Percentiles rank a stretch among this genome's conserved stretches.
These are phyloP conservation scores for Schwanniomyces occidentalis DNA, from an alignment of 805 yeast species.

Conservation along the genomic window DNA sequence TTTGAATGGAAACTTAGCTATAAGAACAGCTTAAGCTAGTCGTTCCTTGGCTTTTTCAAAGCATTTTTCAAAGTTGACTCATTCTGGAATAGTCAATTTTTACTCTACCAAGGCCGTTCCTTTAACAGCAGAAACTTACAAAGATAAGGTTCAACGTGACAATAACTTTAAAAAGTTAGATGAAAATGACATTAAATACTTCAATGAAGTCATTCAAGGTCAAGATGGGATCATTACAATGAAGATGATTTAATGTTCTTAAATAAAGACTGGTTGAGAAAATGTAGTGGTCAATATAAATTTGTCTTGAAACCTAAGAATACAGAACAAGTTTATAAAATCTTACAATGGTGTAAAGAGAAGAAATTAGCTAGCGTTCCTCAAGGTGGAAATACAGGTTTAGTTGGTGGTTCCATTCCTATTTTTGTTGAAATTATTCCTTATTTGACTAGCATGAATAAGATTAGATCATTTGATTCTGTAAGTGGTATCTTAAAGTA, in stretches of 20 bases:
- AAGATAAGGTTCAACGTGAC: slow-evolving; percentile 53
- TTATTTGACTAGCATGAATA: slow-evolving; percentile 68
- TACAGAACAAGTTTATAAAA: slow-evolving; percentile 72
- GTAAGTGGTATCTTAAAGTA: slow-evolving; percentile 83
- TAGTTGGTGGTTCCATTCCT: slow-evolving; percentile 93
- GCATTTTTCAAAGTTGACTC: background rate
- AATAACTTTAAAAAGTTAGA: slow-evolving; percentile 52
- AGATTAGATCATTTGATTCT: slow-evolving; percentile 76
- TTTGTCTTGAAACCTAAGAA: slow-evolving; percentile 81
- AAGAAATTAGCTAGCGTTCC: slow-evolving; percentile 83
- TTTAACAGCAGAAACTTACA: slow-evolving; percentile 72
- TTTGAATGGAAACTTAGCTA: background rate
- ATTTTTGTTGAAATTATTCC: slow-evolving; percentile 87
- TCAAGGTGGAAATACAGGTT: slow-evolving; percentile 96
- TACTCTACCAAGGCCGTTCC: slow-evolving; percentile 39
- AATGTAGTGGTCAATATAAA: slow-evolving; percentile 84
- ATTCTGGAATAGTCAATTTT: background rate
- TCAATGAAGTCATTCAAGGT: slow-evolving; percentile 57
- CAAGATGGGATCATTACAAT: slow-evolving; percentile 50
- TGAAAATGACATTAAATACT: slow-evolving; percentile 57
- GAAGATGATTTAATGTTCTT: slow-evolving; percentile 63
- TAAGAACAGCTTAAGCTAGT: background rate
- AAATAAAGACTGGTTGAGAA: slow-evolving; percentile 94
- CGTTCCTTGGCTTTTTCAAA: background rate
- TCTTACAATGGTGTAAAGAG: slow-evolving; percentile 78